Evolutionary conservation across 805 yeast genomes (phyloP), one percentile per base, ranked within the genome.

Genomic region (Metschnikowia aberdeeniae): DNA sequence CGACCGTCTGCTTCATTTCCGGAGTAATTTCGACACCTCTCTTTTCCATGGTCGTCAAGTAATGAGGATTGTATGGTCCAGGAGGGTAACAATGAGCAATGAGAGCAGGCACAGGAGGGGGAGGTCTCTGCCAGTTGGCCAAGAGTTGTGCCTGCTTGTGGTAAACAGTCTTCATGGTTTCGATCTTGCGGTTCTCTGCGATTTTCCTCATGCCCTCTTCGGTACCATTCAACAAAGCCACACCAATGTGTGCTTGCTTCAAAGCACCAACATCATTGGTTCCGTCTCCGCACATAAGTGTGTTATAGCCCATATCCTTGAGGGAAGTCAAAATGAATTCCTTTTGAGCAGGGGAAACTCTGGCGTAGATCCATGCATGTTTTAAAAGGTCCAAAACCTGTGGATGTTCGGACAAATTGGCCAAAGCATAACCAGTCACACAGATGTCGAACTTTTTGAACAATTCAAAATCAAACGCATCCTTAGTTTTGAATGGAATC

Each of bases 261-360:
- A 93, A 79, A 44, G 99, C 99, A 67, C 99, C 99, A 41, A 93
- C 99, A 74, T 93, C 99, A 63, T 93, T 93, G n/a, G 99, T 93
- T 69, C 99, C 99, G 70, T 93, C 99, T 75, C 99, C 99, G 70
- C 99, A 93, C 99, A 93, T 93, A 58, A 93, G 77, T 20, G 98
- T 93, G 61, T 81, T 85, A 68, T 92, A 93, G 22, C 97, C 97
- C 63, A 88, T 77, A 51, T 81, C 83, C 66, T 92, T 93, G 64
- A 88, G 78, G 32, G 89, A 78, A 50, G 82, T 84, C 59, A 93
- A 75, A 57, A 93, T 82, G 55, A 85, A 89, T 68, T 93, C 99
- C 70, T 93, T 93, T 71, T 93, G 99, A 22, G 85, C 61, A 34
- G 99, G 99, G 6, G 98, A 92, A 28, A 93, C 98, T 71, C 99